These are phyloP conservation scores for Neonectria sp. DNA, from an alignment of 2,329 filamentous ascomycete genomes.

Conservation along the genomic window DNA sequence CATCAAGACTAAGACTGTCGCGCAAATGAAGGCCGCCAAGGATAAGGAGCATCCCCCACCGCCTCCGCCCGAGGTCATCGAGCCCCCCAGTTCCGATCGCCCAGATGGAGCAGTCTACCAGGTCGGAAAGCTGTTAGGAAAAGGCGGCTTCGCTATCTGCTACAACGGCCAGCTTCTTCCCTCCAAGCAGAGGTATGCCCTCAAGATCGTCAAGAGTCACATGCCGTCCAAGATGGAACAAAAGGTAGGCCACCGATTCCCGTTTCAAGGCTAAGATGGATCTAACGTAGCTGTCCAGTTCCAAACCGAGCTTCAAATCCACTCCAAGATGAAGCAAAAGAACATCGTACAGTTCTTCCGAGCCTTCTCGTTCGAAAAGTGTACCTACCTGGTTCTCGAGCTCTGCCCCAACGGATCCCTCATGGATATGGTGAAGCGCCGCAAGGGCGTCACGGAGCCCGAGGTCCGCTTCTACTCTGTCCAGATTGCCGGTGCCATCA, in stretches of 20 bases:
- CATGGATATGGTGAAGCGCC: slow-evolving; percentile 96
- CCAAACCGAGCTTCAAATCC: slow-evolving; percentile 92
- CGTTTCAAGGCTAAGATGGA: background rate
- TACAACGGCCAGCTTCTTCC: slow-evolving; percentile 79
- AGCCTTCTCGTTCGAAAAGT: slow-evolving; percentile 90
- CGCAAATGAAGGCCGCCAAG: slow-evolving; percentile 69
- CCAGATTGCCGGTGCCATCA: slow-evolving; percentile 96
- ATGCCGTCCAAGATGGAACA: slow-evolving; percentile 89
- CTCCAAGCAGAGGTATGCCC: slow-evolving; percentile 77
- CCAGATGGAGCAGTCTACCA: slow-evolving; percentile 80
- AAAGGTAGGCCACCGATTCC: slow-evolving; percentile 71
- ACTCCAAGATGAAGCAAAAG: slow-evolving; percentile 96
- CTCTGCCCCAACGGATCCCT: slow-evolving; percentile 95
- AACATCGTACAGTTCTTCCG: slow-evolving; percentile 97
- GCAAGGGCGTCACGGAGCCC: slow-evolving; percentile 91
- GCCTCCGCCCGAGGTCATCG: slow-evolving; percentile 71
- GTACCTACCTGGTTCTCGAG: slow-evolving; percentile 94
- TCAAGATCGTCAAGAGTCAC: slow-evolving; percentile 88
- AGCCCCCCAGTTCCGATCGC: slow-evolving; percentile 78
- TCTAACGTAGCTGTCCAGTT: slow-evolving; percentile 62
- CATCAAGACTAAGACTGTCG: slow-evolving; percentile 67
- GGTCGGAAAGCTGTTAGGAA: slow-evolving; percentile 81
- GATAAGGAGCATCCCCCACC: slow-evolving; percentile 78
- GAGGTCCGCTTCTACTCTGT: slow-evolving; percentile 95
- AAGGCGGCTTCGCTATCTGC: slow-evolving; percentile 87